Percentiles rank a stretch among this genome's conserved stretches.
phyloP scores from a whole-genome alignment of 306 rosid species.

The Pachyrhizus erosus region DNA sequence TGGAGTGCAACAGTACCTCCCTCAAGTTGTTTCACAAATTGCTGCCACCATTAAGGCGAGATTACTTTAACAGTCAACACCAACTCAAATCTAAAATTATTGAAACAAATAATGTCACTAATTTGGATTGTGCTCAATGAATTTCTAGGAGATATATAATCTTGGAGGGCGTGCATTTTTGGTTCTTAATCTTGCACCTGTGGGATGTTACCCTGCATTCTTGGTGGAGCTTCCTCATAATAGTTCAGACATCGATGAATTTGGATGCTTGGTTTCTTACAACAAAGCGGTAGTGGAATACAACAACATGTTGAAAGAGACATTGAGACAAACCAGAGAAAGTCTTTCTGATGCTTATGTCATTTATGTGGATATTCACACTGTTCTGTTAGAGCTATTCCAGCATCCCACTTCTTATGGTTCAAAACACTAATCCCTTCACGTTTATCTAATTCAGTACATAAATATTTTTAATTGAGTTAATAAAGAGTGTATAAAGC shows the following conservation, averaged over 20 bases:
- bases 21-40: conserved; percentile 78
- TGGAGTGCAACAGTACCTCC: conserved; percentile 74
- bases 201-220: conserved; percentile 85
- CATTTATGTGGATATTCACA: conserved; percentile 62
- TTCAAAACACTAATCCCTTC: conserved; percentile 37
- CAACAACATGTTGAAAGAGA: conserved; percentile 67
- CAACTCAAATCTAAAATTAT: background rate
- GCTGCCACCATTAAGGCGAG: conserved; percentile 69
- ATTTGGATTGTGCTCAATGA: conserved; percentile 10
- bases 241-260: conserved; percentile 68
- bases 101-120: background rate
- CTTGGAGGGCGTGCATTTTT: conserved; percentile 81
- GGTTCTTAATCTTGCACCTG: conserved; percentile 85
- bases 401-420: conserved; percentile 76
- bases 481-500: background rate
- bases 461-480: background rate
- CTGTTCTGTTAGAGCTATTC: conserved; percentile 72
- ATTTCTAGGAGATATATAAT: conserved; percentile 67
- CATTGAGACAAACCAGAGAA: conserved; percentile 54
- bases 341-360: conserved; percentile 66
- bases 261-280: conserved; percentile 77
- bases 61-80: background rate
- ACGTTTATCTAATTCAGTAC: background rate
- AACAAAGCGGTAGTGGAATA: conserved; percentile 71
- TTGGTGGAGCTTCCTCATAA: conserved; percentile 64